Evolutionary conservation across 208 protist genomes (phyloP), one percentile per base, ranked within the genome.

Genomic region (Crithidia expoeki): DNA sequence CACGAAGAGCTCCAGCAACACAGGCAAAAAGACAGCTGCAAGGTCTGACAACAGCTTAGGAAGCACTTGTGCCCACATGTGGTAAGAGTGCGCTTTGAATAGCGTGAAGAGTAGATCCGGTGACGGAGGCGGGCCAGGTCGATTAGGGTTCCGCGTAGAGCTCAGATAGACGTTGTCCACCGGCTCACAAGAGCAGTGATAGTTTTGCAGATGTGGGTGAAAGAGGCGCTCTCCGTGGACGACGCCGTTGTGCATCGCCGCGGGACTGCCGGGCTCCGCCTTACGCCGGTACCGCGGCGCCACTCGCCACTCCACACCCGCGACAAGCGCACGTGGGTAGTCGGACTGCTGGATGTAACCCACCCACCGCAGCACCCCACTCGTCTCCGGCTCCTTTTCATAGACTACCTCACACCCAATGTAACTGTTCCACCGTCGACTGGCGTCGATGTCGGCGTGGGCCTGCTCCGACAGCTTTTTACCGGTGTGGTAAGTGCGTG

Each of bases 181-280:
- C 36, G 69, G 74, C 58, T 86, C 81, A 19, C 77, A 83, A 7
- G 77, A 81, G 47, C 70, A 83, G 1, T 27, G 40, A 14, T 23
- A 17, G 21, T 72, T 57, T 5, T 75, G 46, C 12, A 42, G 12
- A 11, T 68, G 21, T 23, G 78, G 69, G 3, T 34, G n/a, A 36
- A 88, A 88, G 5, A 83, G 58, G 2, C 64, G 53, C 65, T 88
- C 83, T 23, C 79, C 79, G 56, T 88, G 75, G 17, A 88, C 79
- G 33, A 76, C 50, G 17, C 79, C 76, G 66, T 83, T 68, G 65
- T 83, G 74, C 40, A 80, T 36, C 0, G 33, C 65, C 2, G 33
- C 64, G 2, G 42, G 46, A 11, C 49, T 49, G 28, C 47, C 62
- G 4, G 30, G 30, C 25, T 50, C 47, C 14, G 49, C 59, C 28